Evolutionary conservation across 192 early-diverging fungal genomes (phyloP), one percentile per base, ranked within the genome.

Genomic region (Phycomyces blakesleeanus): DNA sequence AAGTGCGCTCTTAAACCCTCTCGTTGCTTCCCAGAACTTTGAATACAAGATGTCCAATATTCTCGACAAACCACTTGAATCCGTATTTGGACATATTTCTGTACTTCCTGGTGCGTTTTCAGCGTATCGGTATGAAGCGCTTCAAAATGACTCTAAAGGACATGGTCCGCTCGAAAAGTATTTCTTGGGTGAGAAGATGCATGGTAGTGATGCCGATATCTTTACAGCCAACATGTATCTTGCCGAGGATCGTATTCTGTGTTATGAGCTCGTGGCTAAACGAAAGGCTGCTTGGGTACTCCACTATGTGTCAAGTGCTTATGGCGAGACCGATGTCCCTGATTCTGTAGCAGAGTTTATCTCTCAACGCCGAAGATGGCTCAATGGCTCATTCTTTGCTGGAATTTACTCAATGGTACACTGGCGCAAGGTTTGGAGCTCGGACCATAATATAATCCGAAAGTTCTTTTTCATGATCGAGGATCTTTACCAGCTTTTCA

Each of bases 41-140:
- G 90, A 92, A 67, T 91, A 88, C 80, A 89, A 89, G 58, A 82
- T 81, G 77, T 78, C 82, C 2, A 83, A 81, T 64, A 89, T 89
- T 58, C 70, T 91, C n/a, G 88, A 90, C 64, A 91, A 91, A 59
- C 86, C 89, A 26, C 78, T 91, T 49, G 91, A 92, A 67, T 92
- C 90, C 16, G 86, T 94, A 16, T 95, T 94, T 82, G 95, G 95
- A 27, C 94, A 94, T 78, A 97, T 97, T 57, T 91, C 92, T 0
- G 95, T 96, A 55, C 80, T 97, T 6, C 95, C 95, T 8, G 89
- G 91, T 67, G 89, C 89, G 2, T 93, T 93, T 51, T 88, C 85
- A 15, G 91, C 91, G 3, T 93, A 93, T 64, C 85, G 91, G 12
- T 93, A 86, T 57, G 42, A 44, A 16, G 91, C 91, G 22, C 70